These are phyloP conservation scores for Styphnolobium japonicum DNA, from an alignment of 306 rosid species.

Conservation along the genomic window DNA sequence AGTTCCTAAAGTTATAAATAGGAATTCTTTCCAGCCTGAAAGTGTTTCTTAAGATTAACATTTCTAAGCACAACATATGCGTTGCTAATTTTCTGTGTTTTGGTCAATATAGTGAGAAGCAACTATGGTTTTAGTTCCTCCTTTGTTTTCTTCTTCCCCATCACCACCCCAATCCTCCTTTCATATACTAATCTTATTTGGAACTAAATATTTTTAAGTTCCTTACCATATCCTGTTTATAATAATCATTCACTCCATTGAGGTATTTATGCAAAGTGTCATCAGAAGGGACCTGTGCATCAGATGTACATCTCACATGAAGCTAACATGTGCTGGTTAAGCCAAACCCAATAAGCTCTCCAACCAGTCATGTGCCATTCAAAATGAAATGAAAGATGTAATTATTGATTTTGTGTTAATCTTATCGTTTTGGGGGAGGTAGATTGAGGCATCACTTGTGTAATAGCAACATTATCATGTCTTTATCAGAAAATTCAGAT, in stretches of 20 bases:
- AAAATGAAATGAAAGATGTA: conserved; percentile 3
- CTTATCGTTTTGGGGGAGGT: background rate
- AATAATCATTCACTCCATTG: background rate
- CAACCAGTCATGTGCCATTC: conserved; percentile 22
- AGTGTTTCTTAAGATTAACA: background rate
- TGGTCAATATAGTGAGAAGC: background rate
- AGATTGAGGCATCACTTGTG: background rate
- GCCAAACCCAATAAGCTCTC: conserved; percentile 12
- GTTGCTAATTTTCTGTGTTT: background rate
- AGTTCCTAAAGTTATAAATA: background rate
- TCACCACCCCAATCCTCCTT: background rate
- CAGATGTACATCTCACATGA: background rate
- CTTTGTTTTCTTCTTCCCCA: background rate
- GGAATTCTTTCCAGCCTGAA: no score
- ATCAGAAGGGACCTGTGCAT: background rate
- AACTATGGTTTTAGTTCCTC: background rate
- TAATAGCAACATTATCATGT: background rate
- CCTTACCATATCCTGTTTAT: background rate
- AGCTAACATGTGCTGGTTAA: conserved; percentile 14
- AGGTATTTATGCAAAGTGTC: no score
- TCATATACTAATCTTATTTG: background rate
- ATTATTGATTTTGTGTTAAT: background rate
- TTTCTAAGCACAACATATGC: background rate
- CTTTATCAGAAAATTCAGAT: background rate
- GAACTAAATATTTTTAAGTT: background rate